These are phyloP conservation scores for Erysimum pusillum DNA, from an alignment of 441 rosid species.

Conservation along the genomic window DNA sequence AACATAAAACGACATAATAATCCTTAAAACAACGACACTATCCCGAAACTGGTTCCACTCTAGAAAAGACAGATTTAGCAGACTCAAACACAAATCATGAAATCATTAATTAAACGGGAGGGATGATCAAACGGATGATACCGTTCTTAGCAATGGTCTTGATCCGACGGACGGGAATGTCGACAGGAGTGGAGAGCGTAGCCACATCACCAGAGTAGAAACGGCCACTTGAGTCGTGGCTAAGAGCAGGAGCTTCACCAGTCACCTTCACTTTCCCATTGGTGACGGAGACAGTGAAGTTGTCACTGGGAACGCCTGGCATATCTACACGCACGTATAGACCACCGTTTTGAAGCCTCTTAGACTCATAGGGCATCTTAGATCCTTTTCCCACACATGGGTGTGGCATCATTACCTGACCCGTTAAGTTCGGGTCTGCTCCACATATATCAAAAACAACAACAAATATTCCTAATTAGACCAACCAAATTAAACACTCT, in stretches of 20 bases:
- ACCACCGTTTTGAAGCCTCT: conserved; percentile 20
- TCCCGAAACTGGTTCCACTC: too few relatives aligned
- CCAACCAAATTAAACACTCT: not conserved
- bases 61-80: too few relatives aligned
- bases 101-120: conserved; percentile 19
- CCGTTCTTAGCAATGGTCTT: conserved; percentile 18
- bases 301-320: conserved; percentile 64
- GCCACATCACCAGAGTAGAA: conserved; percentile 31
- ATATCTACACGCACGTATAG: conserved; percentile 53
- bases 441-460: conserved; percentile 21
- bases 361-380: conserved; percentile 31
- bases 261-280: conserved; percentile 5
- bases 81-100: too few relatives aligned
- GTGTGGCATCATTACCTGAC: conserved; percentile 22
- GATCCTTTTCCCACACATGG: conserved; percentile 30
- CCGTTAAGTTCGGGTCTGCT: conserved; percentile 27
- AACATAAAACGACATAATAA: too few relatives aligned
- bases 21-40: not conserved
- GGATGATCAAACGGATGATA: conserved; percentile 30
- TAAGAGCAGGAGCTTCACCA: conserved; percentile 29
- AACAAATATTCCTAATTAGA: conserved; percentile 1
- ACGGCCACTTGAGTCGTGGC: conserved; percentile 32
- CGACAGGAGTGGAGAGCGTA: not conserved
- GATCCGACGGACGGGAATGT: conserved; percentile 2
- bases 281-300: conserved; percentile 50